These are phyloP conservation scores for Paxillus rubicundulus DNA, from an alignment of 768 basidiomycete species.

Conservation along the genomic window DNA sequence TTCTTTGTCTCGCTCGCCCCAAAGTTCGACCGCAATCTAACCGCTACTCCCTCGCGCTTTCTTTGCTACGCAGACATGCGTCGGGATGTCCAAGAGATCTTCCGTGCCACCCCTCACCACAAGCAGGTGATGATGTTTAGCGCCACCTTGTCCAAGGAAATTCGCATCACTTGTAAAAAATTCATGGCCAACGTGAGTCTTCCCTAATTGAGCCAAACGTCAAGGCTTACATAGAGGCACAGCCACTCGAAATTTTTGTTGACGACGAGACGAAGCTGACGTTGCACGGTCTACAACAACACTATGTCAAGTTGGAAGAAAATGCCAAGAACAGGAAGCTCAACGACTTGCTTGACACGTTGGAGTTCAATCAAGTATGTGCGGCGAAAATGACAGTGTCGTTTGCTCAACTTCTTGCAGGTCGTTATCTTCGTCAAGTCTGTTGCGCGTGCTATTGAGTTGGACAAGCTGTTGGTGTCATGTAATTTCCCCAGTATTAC, in stretches of 20 bases:
- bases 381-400: neutral
- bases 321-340: conserved; percentile 94
- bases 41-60: conserved; percentile 56
- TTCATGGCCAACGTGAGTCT: conserved; percentile 95
- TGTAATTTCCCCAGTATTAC: conserved; percentile 99
- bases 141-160: conserved; percentile 95
- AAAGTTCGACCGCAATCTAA: conserved; percentile 59
- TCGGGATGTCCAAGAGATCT: conserved; percentile 99
- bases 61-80: conserved; percentile 85
- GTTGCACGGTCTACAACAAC: conserved; percentile 96
- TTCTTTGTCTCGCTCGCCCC: conserved; percentile 48
- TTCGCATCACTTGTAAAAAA: conserved; percentile 97
- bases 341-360: conserved; percentile 90
- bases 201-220: neutral
- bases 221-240: neutral
- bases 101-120: conserved; percentile 97
- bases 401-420: conserved; percentile 39
- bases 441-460: conserved; percentile 91
- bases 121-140: conserved; percentile 99
- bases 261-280: conserved; percentile 99
- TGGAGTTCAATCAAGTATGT: conserved; percentile 96
- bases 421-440: conserved; percentile 99
- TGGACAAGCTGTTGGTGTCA: conserved; percentile 92
- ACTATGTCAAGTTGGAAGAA: conserved; percentile 97
- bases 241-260: conserved; percentile 99